phyloP scores from a whole-genome alignment of 768 basidiomycete species.

The Cytidiella melzeri region DNA sequence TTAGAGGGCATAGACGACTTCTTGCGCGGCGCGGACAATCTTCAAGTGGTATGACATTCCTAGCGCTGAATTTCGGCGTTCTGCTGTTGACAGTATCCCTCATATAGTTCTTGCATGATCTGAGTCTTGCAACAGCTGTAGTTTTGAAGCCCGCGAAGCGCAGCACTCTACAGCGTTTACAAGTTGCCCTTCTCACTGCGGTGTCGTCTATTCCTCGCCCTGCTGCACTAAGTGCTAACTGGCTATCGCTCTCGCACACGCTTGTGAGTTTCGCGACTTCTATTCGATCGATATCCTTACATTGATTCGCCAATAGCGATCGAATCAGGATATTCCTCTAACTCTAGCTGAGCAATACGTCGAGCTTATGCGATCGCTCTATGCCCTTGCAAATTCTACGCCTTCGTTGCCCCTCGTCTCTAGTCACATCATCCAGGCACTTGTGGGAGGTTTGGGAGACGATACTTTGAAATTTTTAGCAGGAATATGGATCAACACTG shows the following conservation, averaged over 20 bases:
- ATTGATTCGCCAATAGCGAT: too few relatives aligned
- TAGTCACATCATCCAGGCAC: slow-evolving; percentile 46
- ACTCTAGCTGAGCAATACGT: slow-evolving; percentile 41
- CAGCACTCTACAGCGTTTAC: slow-evolving; percentile 49
- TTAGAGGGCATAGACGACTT: slow-evolving; percentile 39
- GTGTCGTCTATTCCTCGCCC: slow-evolving; percentile 47
- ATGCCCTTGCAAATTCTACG: slow-evolving; percentile 58
- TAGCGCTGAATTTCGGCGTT: neutral
- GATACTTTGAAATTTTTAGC: slow-evolving; percentile 78
- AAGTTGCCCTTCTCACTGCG: slow-evolving; percentile 47
- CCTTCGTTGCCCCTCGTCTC: slow-evolving; percentile 44
- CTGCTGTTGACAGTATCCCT: neutral
- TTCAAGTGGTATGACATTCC: slow-evolving; percentile 23
- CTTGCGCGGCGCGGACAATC: slow-evolving; percentile 22
- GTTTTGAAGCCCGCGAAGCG: slow-evolving; percentile 56
- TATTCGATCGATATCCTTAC: too few relatives aligned
- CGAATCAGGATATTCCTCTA: slow-evolving; percentile 7
- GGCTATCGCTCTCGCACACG: slow-evolving; percentile 1
- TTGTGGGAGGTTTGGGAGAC: slow-evolving; percentile 66
- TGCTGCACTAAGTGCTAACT: slow-evolving; percentile 17
- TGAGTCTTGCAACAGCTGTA: slow-evolving; percentile 40
- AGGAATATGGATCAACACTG: slow-evolving; percentile 47
- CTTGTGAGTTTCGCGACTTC: too few relatives aligned
- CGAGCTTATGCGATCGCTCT: slow-evolving; percentile 56
- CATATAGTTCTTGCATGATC: slow-evolving; percentile 44